A percentile compares a stretch with the other conserved stretches of the same genome.
phyloP scores from a whole-genome alignment of 1,284 basidiomycete genomes.

The Moesziomyces antarcticus region DNA sequence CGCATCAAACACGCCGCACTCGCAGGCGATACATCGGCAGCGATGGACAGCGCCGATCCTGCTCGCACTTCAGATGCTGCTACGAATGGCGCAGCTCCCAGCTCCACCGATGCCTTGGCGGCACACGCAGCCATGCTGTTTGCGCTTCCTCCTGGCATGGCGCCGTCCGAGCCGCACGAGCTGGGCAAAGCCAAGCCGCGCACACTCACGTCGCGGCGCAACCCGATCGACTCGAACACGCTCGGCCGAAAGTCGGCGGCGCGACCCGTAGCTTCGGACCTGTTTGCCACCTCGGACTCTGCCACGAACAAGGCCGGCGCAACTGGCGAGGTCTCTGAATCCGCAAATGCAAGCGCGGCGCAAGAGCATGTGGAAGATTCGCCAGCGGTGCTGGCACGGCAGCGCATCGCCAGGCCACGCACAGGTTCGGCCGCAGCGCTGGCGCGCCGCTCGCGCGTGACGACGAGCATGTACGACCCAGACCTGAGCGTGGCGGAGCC shows the following conservation, averaged over 20 bases:
- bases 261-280: constrained; percentile 10
- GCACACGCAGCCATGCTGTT: constrained; percentile 13
- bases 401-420: constrained; percentile 25
- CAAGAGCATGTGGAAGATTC: not conserved
- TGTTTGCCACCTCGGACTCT: constrained; percentile 7
- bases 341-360: too few species aligned
- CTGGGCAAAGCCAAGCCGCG: not conserved
- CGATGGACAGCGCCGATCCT: constrained; percentile 12
- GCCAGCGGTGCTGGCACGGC: constrained; percentile 10
- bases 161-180: not conserved
- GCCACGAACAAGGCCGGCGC: not conserved
- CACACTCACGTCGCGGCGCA: constrained; percentile 8
- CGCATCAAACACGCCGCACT: constrained; percentile 46
- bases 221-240: constrained; percentile 19
- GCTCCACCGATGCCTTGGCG: not conserved
- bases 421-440: constrained; percentile 21
- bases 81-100: too few species aligned
- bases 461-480: constrained; percentile 40
- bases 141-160: constrained; percentile 9
- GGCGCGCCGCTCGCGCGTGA: constrained; percentile 27
- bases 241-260: constrained; percentile 23
- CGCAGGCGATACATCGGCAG: constrained; percentile 15
- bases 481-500: constrained; percentile 10
- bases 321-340: not conserved
- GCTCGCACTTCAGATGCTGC: not conserved